Base-by-base conservation (phyloP, 2,329 filamentous ascomycete species). In the Alternaria brassicae region DNA sequence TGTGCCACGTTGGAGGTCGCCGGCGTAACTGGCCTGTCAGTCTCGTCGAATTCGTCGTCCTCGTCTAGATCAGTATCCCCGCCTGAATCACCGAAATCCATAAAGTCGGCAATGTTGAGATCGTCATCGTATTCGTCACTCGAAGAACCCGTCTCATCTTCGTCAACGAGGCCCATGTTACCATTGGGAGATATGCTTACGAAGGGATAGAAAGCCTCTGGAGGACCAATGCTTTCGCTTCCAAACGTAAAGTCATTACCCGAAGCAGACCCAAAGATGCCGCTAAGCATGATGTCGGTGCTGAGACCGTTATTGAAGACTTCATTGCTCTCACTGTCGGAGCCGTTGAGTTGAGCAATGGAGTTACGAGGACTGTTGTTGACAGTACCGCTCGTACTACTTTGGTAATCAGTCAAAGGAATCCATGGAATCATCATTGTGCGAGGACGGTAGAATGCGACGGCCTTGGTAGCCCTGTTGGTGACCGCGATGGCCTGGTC, bases 231-330 rank as follows among this genome's bases (percentile, higher is more conserved):
- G n/a, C 87, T 83, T 71, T 91, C 88, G 5, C 86, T 86, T 64
- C 79, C 80, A 36, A 83, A 79, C 23, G 80, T 76, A 54, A 79
- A 76, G 41, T 82, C 80, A 53, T 81, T 82, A 21, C 80, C 79
- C 21, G 75, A 71, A 32, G 70, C 69, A 25, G 72, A 70, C 12
- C 77, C 76, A 54, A 88, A 84, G 79, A 92, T 88, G 67, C 88
- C 89, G 48, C 89, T 89, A 80, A 93, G 88, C 90, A 93, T 93
- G 65, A 93, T 84, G 59, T 92, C 90, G 56, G 88, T 88, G 17
- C 62, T 65, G 34, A 71, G 60, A 25, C 70, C 64, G 36, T 73
- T 75, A 40, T 68, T 74, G 63, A 75, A 68, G 27, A 74, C 63
- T 48, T 74, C 75, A 52, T 76, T 74, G 61, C 72, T 67, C 60